Conservation (phyloP, 768 basidiomycete genomes). For the Leccinellum albellum region DNA sequence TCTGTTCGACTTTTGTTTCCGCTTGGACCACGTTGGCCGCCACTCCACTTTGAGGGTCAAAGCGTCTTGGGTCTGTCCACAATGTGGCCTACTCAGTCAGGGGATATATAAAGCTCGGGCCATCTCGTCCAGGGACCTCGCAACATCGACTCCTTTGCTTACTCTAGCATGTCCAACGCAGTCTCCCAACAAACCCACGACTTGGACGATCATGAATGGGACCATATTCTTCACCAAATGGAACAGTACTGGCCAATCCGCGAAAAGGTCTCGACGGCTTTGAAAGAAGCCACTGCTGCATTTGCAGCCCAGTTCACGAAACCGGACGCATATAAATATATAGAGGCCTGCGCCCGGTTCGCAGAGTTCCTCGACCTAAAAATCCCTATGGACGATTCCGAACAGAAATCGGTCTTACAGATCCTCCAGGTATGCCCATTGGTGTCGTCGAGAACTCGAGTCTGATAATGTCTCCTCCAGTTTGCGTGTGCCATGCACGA, state of each 20-base stretch:
- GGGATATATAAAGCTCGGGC: constrained; percentile 13
- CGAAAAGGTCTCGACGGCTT: background rate
- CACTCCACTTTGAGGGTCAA: background rate
- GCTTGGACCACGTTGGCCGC: constrained; percentile 3
- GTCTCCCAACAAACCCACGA: background rate
- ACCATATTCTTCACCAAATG: background rate
- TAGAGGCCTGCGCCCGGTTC: constrained; percentile 10
- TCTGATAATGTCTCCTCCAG: constrained; percentile 7
- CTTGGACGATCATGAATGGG: background rate
- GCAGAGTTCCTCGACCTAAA: constrained; percentile 6
- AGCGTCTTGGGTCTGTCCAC: background rate
- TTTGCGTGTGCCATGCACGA: constrained; percentile 24
- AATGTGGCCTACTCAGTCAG: background rate
- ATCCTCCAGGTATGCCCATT: constrained; percentile 16
- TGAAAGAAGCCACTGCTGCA: constrained; percentile 11
- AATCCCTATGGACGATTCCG: background rate
- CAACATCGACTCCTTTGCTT: background rate
- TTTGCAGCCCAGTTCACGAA: constrained; percentile 13
- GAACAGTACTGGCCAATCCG: background rate
- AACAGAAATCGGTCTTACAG: constrained; percentile 18
- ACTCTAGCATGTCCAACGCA: constrained; percentile 10
- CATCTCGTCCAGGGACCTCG: background rate
- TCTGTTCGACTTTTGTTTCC: constrained; percentile 1
- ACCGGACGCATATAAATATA: constrained; percentile 11
- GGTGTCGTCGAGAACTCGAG: background rate